These are phyloP conservation scores for Lepidium campestre DNA, from an alignment of 441 rosid species.

Conservation along the genomic window DNA sequence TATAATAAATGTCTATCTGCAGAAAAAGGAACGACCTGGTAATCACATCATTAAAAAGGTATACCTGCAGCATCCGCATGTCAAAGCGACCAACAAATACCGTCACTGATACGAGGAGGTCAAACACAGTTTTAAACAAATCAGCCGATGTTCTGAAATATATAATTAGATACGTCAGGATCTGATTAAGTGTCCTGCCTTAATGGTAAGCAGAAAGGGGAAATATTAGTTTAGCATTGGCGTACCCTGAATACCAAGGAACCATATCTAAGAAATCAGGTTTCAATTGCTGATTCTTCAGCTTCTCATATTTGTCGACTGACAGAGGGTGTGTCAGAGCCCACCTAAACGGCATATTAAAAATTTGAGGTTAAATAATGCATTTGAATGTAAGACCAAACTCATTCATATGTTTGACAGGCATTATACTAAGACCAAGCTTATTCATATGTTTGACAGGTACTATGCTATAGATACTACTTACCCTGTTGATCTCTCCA, in stretches of 20 bases:
- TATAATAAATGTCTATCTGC: background rate
- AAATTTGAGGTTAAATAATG: background rate
- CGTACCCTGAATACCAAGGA: conserved; percentile 99
- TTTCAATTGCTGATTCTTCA: conserved; percentile 80
- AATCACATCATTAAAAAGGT: conserved; percentile 2
- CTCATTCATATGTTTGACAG: too few species aligned
- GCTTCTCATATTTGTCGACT: conserved; percentile 71
- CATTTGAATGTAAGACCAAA: conserved; percentile 5
- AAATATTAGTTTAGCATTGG: conserved; percentile 2
- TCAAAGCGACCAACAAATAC: conserved; percentile 99
- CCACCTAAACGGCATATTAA: conserved; percentile 56
- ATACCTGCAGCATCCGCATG: conserved; percentile 99
- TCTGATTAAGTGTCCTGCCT: background rate
- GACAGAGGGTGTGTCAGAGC: conserved; percentile 94
- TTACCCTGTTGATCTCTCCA: conserved; percentile 98
- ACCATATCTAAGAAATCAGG: conserved; percentile 99
- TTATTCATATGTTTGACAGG: too few species aligned
- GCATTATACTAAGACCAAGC: too few species aligned
- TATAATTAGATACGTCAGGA: conserved; percentile 13
- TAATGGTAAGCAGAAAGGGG: background rate
- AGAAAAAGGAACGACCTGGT: background rate
- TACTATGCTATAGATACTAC: conserved; percentile 23
- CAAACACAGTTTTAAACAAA: conserved; percentile 95
- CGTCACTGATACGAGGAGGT: conserved; percentile 96
- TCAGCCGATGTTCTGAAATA: conserved; percentile 98